These are phyloP conservation scores for Solanum habrochaites DNA, from an alignment of 257 asterid genomes.

Conservation along the genomic window DNA sequence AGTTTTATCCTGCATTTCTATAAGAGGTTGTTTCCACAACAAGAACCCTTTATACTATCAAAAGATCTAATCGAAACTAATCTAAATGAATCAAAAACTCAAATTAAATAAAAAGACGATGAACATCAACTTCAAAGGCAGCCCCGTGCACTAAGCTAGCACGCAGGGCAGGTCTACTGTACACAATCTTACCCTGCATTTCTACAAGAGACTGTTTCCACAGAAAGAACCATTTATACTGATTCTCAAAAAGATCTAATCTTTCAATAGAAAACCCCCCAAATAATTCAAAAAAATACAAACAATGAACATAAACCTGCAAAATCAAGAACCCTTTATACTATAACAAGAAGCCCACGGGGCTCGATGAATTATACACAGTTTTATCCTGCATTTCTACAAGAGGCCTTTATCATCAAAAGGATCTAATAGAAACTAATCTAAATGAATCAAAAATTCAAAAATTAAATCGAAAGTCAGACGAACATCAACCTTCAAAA, in stretches of 20 bases:
- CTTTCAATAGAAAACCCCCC: not conserved
- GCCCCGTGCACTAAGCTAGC: too few species aligned
- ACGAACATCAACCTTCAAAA: not conserved
- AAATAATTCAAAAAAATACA: not conserved
- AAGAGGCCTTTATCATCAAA: not conserved
- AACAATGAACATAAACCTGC: not conserved
- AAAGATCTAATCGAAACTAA: not conserved
- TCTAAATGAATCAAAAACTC: too few species aligned
- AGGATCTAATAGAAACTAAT: not conserved
- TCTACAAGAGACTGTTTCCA: too few species aligned
- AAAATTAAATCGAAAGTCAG: not conserved
- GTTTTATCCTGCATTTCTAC: not conserved
- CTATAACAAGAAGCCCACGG: not conserved
- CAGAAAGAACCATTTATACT: not conserved
- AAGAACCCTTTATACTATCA: not conserved
- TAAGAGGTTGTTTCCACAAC: not conserved
- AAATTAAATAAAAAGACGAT: too few species aligned
- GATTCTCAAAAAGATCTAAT: not conserved
- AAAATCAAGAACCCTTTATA: not conserved
- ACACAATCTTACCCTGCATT: too few species aligned
- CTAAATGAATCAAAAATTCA: not conserved
- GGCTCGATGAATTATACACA: too few species aligned
- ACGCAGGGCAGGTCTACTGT: too few species aligned
- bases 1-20: not conserved
- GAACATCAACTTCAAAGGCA: too few species aligned